Base-by-base conservation (phyloP, 805 yeast species). In the Metschnikowia corniflorae region DNA sequence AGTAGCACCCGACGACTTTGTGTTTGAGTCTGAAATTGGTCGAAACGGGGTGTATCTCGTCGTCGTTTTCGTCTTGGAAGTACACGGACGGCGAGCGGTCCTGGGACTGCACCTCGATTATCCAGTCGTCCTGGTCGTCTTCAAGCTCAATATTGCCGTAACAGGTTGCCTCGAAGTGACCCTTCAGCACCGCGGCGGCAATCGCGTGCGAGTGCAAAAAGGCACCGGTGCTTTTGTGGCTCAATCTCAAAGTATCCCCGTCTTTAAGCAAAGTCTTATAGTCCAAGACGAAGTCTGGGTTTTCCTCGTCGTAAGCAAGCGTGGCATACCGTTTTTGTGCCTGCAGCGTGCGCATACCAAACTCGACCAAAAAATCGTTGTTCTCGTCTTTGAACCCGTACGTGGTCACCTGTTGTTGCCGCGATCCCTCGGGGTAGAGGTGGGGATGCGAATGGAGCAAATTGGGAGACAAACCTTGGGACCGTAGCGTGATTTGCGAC, bases 331-430 rank as follows among this genome's bases (percentile, higher is more conserved):
- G 49, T 9, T 37, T 37, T 16, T 57, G 57, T 19, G 42, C 42
- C 13, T 32, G 26, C 2, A 60, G 57, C 25, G 68, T 65, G 6
- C 63, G 72, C 58, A 84, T 70, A 19, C 70, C 72, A 53, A 50
- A 50, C 32, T 50, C 54, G 13, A 50, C 17, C 16, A 42, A 16
- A 24, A 50, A 50, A 28, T 46, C 48, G 29, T 50, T 50, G 40
- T 50, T 50, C 3, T 36, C 37, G 37, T 50, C 97, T 57, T 86
- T 86, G 61, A 80, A 87, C 14, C 89, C 86, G 59, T 93, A 93
- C 6, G 93, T 86, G 18, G 98, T 93, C 33, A 93, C 73, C 62
- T 93, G 99, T 60, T 89, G 97, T 63, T 93, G 97, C 44, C 75
- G 73, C 2, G 96, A 86, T 3, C 97, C 97, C 46, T 79, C 87